A percentile compares a stretch with the other conserved stretches of the same genome.
phyloP scores from a whole-genome alignment of 768 basidiomycete genomes.

The Tulasnella sp. region DNA sequence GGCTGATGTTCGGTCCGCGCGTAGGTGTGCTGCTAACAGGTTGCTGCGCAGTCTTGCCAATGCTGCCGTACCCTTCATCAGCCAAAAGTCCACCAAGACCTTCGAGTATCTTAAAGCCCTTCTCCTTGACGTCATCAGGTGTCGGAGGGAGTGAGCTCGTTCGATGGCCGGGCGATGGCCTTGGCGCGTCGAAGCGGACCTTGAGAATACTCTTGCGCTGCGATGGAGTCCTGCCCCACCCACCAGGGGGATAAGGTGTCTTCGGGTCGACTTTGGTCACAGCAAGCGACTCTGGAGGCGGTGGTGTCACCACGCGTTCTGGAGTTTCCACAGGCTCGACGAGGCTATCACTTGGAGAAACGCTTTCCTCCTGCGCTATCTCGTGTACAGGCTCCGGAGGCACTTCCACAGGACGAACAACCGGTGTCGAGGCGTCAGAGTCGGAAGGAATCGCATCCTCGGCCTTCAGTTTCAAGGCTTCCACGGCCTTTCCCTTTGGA shows the following conservation, averaged over 20 bases:
- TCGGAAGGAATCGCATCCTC: background rate
- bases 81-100: background rate
- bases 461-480: conserved; percentile 16
- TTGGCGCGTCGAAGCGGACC: conserved; percentile 22
- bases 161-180: background rate
- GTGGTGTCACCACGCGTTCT: background rate
- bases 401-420: conserved; percentile 8
- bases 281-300: background rate
- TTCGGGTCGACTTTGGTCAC: background rate
- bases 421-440: conserved; percentile 10
- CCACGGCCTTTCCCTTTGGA: conserved; percentile 21
- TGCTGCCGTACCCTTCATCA: background rate
- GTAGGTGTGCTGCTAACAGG: background rate
- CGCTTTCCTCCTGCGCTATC: background rate
- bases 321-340: background rate
- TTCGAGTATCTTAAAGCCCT: conserved; percentile 12
- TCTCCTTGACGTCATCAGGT: conserved; percentile 11
- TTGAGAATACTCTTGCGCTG: conserved; percentile 23
- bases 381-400: background rate
- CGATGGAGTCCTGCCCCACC: conserved; percentile 13
- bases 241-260: conserved; percentile 20
- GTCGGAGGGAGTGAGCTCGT: conserved; percentile 15
- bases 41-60: conserved; percentile 5
- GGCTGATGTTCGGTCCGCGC: background rate
- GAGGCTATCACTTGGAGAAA: background rate